Conservation (phyloP, 106 monocot species). For the Phalaenopsis aphrodite region DNA sequence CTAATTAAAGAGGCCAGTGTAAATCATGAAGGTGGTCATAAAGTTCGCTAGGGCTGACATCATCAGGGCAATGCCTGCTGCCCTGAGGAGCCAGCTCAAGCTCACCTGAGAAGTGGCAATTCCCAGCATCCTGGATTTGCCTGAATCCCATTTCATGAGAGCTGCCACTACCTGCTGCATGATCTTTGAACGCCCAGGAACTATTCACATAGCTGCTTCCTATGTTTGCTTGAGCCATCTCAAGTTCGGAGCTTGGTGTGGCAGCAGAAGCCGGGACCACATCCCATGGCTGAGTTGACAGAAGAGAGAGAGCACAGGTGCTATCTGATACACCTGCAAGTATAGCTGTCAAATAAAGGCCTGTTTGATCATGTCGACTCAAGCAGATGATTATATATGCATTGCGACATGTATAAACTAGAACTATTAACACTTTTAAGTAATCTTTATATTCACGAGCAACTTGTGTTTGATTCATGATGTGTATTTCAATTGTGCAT, state of each 20-base stretch:
- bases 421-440: no score
- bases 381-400: no score
- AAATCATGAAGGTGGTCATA: conserved; percentile 10
- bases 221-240: conserved; percentile 13
- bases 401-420: no score
- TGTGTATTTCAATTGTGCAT: no score
- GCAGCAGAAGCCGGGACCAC: not conserved
- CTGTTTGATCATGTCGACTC: no score
- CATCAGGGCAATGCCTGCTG: conserved; percentile 11
- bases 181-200: conserved; percentile 23
- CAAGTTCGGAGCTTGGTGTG: conserved; percentile 18
- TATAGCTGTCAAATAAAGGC: no score
- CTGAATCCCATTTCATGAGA: conserved; percentile 18
- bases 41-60: not conserved
- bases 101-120: conserved; percentile 39
- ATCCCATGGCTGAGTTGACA: conserved; percentile 59
- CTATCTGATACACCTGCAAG: conserved; percentile 39
- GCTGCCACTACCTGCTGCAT: conserved; percentile 6
- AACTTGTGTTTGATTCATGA: no score
- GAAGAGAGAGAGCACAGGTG: conserved; percentile 97
- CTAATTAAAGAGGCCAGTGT: not conserved
- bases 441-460: no score
- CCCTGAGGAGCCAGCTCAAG: conserved; percentile 57
- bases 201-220: conserved; percentile 7
- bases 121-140: conserved; percentile 11